These are phyloP conservation scores for Parietaria judaica DNA, from an alignment of 306 rosid species.

Conservation along the genomic window DNA sequence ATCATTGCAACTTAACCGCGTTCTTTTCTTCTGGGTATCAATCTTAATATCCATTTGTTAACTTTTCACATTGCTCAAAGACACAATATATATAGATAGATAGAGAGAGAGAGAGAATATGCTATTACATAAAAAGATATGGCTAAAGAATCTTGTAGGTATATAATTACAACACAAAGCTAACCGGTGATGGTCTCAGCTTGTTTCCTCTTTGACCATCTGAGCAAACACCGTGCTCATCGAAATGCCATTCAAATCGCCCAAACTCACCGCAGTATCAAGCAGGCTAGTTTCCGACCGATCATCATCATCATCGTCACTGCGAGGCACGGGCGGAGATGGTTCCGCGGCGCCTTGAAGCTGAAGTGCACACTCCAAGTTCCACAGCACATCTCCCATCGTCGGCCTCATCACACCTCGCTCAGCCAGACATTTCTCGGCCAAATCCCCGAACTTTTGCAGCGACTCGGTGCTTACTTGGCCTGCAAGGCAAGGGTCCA, in stretches of 20 bases:
- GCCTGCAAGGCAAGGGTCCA: conserved; percentile 32
- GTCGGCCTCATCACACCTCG: conserved; percentile 40
- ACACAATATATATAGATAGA: too few relatives aligned
- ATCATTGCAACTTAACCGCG: too few relatives aligned
- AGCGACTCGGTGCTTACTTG: conserved; percentile 35
- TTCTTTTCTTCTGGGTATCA: too few relatives aligned
- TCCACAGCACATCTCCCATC: conserved; percentile 70
- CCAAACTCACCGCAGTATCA: conserved; percentile 25
- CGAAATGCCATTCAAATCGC: conserved; percentile 44
- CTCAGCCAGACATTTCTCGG: conserved; percentile 51
- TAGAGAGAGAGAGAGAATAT: too few relatives aligned
- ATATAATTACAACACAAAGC: too few relatives aligned
- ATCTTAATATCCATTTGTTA: too few relatives aligned
- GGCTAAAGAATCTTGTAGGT: too few relatives aligned
- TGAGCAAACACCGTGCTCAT: conserved; percentile 68
- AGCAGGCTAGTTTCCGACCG: conserved; percentile 16
- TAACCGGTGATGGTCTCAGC: conserved; percentile 8
- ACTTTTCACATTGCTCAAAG: too few relatives aligned
- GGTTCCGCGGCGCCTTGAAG: conserved; percentile 29
- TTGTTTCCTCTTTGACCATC: conserved; percentile 57
- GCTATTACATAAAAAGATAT: too few relatives aligned
- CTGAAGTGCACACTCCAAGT: conserved; percentile 51
- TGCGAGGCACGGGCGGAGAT: not conserved
- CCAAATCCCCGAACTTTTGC: conserved; percentile 34
- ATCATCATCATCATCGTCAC: too few relatives aligned